These are phyloP conservation scores for Hypoxylon trugodes DNA, from an alignment of 495 filamentous ascomycete genomes.

Conservation along the genomic window DNA sequence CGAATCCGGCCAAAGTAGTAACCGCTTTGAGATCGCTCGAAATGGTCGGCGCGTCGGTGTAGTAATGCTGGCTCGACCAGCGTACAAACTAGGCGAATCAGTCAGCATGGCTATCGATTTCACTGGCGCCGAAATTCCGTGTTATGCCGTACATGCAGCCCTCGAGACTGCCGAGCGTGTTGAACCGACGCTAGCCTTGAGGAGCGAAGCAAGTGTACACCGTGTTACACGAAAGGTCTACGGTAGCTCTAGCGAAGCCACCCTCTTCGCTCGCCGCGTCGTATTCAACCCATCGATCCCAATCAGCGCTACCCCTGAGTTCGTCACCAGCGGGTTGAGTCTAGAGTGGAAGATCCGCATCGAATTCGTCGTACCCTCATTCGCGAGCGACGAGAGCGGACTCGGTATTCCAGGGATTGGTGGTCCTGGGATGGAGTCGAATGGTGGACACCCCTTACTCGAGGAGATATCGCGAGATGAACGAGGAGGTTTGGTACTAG, in stretches of 20 bases:
- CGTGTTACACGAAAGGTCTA: conserved; percentile 84
- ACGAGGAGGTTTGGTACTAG: conserved; percentile 69
- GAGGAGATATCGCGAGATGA: conserved; percentile 77
- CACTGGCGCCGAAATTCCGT: conserved; percentile 72
- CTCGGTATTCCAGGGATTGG: conserved; percentile 10
- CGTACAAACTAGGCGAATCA: conserved; percentile 89
- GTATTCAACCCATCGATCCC: conserved; percentile 86
- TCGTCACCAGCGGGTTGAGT: conserved; percentile 85
- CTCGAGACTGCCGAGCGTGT: conserved; percentile 84
- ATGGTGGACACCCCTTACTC: conserved; percentile 51
- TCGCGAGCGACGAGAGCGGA: conserved; percentile 20
- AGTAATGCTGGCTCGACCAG: conserved; percentile 86
- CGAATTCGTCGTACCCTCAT: conserved; percentile 80
- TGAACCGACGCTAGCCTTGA: conserved; percentile 78
- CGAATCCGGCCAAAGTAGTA: conserved; percentile 71
- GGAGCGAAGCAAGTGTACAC: conserved; percentile 81
- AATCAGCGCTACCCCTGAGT: conserved; percentile 80
- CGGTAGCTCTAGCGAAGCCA: conserved; percentile 78
- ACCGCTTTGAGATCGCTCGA: conserved; percentile 93
- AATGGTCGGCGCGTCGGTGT: conserved; percentile 85
- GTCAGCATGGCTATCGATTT: conserved; percentile 87
- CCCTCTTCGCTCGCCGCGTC: conserved; percentile 78
- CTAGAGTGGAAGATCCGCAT: conserved; percentile 86
- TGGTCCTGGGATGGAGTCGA: background rate
- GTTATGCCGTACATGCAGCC: conserved; percentile 78